Base-by-base conservation (phyloP, 306 rosid species). In the Acacia confusa region DNA sequence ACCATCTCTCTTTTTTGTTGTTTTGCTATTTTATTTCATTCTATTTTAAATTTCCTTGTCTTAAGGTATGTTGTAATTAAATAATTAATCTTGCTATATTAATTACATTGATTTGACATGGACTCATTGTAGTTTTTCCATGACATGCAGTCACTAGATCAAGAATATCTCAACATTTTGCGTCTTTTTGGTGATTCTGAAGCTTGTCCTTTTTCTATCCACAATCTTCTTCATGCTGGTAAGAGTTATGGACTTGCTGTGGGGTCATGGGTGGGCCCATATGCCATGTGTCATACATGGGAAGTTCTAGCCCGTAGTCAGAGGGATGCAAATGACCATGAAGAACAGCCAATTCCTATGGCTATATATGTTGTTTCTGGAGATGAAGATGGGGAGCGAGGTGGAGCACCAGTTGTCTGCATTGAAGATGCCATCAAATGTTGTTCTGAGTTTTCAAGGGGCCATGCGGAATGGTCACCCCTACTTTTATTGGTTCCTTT, bases 241-340 rank as follows among this genome's bases (percentile, higher is more conserved):
- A 92, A 85, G 82, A 88, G 88, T 86, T 95, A 95, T 84, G 91
- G 86, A 80, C 94, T 95, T 27, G 92, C 97, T 72, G 94, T 92
- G 74, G 99, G 99, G 66, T 95, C 98, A 64, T 95, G 99, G 99
- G 92, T 95, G 77, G 99, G 99, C 22, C 99, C 99, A 24, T 95
- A 95, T 93, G 99, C 99, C 52, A 91, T 95, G 96, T 95, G 99
- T 82, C 97, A 97, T 69, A 79, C 99, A 22, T 95, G 94, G 99
- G 99, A 92, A 85, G 88, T 94, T 84, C 90, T 95, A 64, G 90
- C 88, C 66, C 90, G 91, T 69, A 82, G 47, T 73, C 88, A 40
- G 76, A 85, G 93, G 79, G 93, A 80, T 78, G 74, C 24, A 40
- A 70, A 50, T 79, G 89, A 80, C 79, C 82, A 67, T 84, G 92